Conservation (phyloP, 495 filamentous ascomycete species). For the Hyphodiscus hymeniophilus region DNA sequence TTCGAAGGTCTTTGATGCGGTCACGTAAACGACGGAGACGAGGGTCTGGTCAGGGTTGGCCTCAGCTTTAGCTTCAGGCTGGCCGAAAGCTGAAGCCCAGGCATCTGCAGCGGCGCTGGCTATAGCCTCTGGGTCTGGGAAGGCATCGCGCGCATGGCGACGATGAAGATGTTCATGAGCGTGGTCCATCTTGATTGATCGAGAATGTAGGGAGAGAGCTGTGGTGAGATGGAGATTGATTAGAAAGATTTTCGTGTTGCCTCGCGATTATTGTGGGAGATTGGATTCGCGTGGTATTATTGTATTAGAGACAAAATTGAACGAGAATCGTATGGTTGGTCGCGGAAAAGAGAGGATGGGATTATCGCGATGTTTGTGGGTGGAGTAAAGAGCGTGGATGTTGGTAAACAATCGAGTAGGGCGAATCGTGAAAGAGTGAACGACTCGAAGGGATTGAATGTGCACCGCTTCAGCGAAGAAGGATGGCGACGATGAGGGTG, state of each 20-base stretch:
- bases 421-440: no score
- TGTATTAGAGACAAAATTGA: neutral
- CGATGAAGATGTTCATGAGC: slow-evolving; percentile 12
- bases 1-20: slow-evolving; percentile 44
- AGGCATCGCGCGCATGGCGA: slow-evolving; percentile 6
- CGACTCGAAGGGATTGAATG: no score
- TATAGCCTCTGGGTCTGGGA: neutral
- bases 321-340: neutral
- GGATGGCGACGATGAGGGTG: slow-evolving; percentile 1
- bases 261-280: neutral
- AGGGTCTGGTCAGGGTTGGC: slow-evolving; percentile 25
- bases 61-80: neutral
- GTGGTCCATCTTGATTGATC: slow-evolving; percentile 1
- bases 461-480: neutral
- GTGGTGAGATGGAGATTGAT: neutral
- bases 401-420: no score
- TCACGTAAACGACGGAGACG: slow-evolving; percentile 45
- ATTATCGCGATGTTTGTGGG: neutral
- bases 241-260: neutral
- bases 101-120: neutral
- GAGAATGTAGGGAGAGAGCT: neutral
- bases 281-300: no score
- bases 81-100: neutral
- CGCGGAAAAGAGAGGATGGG: neutral
- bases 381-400: neutral